Percentiles rank a stretch among this genome's conserved stretches.
Conservation (phyloP, 1,139 yeast species). For the Nadsonia commutata region DNA sequence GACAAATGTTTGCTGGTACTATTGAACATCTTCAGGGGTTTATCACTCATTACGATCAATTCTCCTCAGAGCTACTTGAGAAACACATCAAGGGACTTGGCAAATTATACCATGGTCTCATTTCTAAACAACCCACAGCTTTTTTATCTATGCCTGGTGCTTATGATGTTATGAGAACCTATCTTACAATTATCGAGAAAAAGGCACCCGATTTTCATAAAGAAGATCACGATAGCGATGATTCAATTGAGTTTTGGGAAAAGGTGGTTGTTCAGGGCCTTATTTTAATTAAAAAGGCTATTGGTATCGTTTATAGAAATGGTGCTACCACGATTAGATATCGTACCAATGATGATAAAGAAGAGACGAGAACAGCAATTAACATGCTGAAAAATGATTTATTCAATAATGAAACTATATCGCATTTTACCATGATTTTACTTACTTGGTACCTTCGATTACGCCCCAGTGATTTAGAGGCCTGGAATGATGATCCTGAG, state of each 20-base stretch:
- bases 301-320: constrained; percentile 46
- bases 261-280: constrained; percentile 58
- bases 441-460: constrained; percentile 61
- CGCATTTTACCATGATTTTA: constrained; percentile 47
- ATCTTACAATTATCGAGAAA: constrained; percentile 43
- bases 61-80: constrained; percentile 43
- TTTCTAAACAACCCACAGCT: constrained; percentile 48
- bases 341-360: constrained; percentile 37
- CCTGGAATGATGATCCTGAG: constrained; percentile 79
- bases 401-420: constrained; percentile 42
- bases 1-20: constrained; percentile 43
- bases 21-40: constrained; percentile 48
- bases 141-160: constrained; percentile 58
- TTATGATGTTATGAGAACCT: constrained; percentile 40
- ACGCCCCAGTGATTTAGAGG: constrained; percentile 60
- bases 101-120: constrained; percentile 50
- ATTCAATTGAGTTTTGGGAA: constrained; percentile 59
- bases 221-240: constrained; percentile 29
- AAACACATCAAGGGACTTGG: constrained; percentile 63
- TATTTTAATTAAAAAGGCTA: constrained; percentile 45
- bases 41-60: constrained; percentile 38
- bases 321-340: constrained; percentile 56
- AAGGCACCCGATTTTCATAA: constrained; percentile 48
- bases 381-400: constrained; percentile 36
- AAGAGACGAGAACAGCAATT: constrained; percentile 47